Conservation (phyloP, 2,329 filamentous ascomycete species). For the Periconia sp. region DNA sequence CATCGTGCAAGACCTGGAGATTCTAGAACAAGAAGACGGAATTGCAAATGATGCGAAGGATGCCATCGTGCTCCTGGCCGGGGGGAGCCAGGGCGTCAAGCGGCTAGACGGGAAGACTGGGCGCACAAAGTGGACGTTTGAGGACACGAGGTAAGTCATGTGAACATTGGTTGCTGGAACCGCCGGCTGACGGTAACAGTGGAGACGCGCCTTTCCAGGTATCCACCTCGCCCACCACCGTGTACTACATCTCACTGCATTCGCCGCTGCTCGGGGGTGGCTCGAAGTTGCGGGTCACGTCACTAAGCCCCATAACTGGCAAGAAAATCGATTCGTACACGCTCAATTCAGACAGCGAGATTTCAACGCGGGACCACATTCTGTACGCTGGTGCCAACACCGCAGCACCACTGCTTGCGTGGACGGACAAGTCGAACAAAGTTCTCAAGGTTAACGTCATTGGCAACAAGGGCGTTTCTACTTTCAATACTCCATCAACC, state of each 20-base stretch:
- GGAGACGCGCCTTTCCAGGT: conserved; percentile 77
- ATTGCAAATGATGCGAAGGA: conserved; percentile 61
- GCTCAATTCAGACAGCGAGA: conserved; percentile 76
- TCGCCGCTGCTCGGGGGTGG: conserved; percentile 65
- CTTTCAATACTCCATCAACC: conserved; percentile 51
- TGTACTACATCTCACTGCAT: conserved; percentile 81
- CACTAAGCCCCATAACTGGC: conserved; percentile 75
- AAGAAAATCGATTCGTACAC: conserved; percentile 73
- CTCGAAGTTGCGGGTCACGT: conserved; percentile 77
- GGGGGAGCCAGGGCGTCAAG: conserved; percentile 65
- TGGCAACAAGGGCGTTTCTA: conserved; percentile 52
- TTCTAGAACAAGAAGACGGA: conserved; percentile 72
- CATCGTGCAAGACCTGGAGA: conserved; percentile 73
- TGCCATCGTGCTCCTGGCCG: conserved; percentile 70
- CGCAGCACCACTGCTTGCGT: conserved; percentile 75
- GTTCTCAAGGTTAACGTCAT: conserved; percentile 76
- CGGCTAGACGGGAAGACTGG: conserved; percentile 77
- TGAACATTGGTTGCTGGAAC: neutral
- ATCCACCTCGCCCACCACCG: conserved; percentile 69
- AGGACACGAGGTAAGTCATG: conserved; percentile 60
- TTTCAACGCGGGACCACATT: conserved; percentile 68
- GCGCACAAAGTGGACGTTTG: conserved; percentile 77
- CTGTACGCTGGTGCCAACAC: conserved; percentile 79
- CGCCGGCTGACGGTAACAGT: conserved; percentile 46
- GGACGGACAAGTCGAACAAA: conserved; percentile 69